Evolutionary conservation across 2,329 filamentous ascomycete species (phyloP), one percentile per base, ranked within the genome.

Genomic region (Colletotrichum tamarilloi): DNA sequence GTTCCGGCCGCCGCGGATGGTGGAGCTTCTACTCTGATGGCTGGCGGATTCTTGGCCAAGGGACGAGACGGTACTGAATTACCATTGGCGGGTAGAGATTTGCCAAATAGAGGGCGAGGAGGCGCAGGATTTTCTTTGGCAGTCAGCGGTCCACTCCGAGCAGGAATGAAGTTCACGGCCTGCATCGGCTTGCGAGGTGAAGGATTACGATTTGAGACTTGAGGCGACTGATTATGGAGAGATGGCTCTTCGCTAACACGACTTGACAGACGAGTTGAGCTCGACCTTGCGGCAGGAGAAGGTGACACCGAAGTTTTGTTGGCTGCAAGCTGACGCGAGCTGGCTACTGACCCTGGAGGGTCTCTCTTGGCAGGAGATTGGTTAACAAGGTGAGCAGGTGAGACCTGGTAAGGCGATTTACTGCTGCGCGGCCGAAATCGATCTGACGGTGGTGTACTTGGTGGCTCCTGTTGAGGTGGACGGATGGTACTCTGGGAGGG

Each of bases 371-470:
- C 24, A 5, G 42, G 24, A 26, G n/a, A 35, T 24, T 35, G 16
- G 12, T 35, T 26, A 26, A 46, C 14, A 22, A 24, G 38, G 6
- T 14, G 46, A 49, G 22, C 24, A 5, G 64, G 38, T 1, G 68
- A 67, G 6, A 46, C 35, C 7, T 22, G 14, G 9, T 11, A 24
- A 22, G 63, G 52, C 19, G 68, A 68, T 28, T 52, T 32, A 8
- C 26, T 73, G 9, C 26, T 73, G 7, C 32, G 49, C 11, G 62
- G 22, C 8, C 49, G 32, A 11, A 46, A 24, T 16, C 42, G 38
- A 32, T 58, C 49, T 24, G 42, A 7, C 1, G 32, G 49, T 3
- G 71, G 71, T 16, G 71, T 73, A 14, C 57, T 64, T 22, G 71
- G 67, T 26, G 60, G 55, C 38, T 66, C 56, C 26, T n/a, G 26